Conservation (phyloP, 306 rosid species). For the Cicer arietinum region DNA sequence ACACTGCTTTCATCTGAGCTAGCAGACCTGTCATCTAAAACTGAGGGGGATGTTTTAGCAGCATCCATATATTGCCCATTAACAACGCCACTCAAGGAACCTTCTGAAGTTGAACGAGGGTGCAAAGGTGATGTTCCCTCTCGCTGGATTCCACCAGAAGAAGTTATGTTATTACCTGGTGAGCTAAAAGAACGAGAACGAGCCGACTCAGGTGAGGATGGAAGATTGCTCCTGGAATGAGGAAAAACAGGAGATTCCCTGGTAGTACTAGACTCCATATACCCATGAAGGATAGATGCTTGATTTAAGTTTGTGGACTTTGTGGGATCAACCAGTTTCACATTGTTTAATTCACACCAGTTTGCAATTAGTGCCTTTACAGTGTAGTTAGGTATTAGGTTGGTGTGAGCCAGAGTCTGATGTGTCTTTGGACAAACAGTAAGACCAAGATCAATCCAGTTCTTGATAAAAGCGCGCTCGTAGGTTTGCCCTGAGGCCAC, state of each 20-base stretch:
- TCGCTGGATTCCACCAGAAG: constrained; percentile 60
- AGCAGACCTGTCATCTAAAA: constrained; percentile 70
- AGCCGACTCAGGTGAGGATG: constrained; percentile 66
- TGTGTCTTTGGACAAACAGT: constrained; percentile 97
- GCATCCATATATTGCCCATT: constrained; percentile 66
- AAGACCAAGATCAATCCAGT: constrained; percentile 92
- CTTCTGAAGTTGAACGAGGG: constrained; percentile 81
- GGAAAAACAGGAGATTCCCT: constrained; percentile 64
- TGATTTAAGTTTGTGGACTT: constrained; percentile 58
- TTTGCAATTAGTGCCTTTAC: constrained; percentile 88
- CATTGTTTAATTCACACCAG: constrained; percentile 92
- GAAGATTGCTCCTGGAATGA: constrained; percentile 64
- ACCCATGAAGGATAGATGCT: constrained; percentile 64
- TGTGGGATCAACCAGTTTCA: constrained; percentile 72
- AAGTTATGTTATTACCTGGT: constrained; percentile 54
- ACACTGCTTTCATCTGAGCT: constrained; percentile 66
- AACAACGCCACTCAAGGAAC: constrained; percentile 60
- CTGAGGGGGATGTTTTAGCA: constrained; percentile 52
- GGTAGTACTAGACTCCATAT: constrained; percentile 61
- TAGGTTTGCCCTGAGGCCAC: constrained; percentile 99
- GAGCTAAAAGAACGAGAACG: constrained; percentile 66
- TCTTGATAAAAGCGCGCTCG: constrained; percentile 85
- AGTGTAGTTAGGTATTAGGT: constrained; percentile 79
- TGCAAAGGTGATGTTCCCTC: constrained; percentile 77
- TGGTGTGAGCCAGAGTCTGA: constrained; percentile 82